phyloP scores from a whole-genome alignment of 2,329 filamentous ascomycete genomes.

The Penicillium sp. region DNA sequence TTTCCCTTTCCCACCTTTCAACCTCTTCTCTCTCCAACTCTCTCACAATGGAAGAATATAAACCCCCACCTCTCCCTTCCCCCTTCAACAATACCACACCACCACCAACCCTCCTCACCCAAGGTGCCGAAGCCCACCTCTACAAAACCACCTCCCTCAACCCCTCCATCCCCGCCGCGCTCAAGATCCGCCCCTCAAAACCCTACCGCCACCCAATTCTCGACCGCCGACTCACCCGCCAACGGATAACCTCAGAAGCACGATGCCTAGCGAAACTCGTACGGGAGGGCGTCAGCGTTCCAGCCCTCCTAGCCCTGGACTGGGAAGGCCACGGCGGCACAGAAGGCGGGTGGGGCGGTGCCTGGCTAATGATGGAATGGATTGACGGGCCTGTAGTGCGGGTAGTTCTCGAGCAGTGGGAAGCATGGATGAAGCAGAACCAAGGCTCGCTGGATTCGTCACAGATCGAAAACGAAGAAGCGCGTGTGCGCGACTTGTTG shows the following conservation, averaged over 20 bases:
- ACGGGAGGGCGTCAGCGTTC: constrained; percentile 77
- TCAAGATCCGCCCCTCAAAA: constrained; percentile 91
- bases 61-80: constrained; percentile 54
- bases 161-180: constrained; percentile 66
- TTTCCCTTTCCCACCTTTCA: background rate
- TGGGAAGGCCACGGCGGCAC: constrained; percentile 59
- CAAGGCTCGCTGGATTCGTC: constrained; percentile 31
- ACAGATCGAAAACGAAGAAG: constrained; percentile 45
- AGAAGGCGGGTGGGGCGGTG: constrained; percentile 59
- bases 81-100: constrained; percentile 65
- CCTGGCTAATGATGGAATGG: constrained; percentile 85
- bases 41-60: constrained; percentile 26
- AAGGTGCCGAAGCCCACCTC: constrained; percentile 93
- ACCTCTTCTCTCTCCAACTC: background rate
- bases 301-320: constrained; percentile 71
- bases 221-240: constrained; percentile 80
- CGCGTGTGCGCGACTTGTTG: constrained; percentile 63
- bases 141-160: constrained; percentile 81
- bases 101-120: constrained; percentile 71
- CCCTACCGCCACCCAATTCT: constrained; percentile 88
- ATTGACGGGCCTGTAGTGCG: constrained; percentile 71
- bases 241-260: constrained; percentile 85
- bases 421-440: constrained; percentile 51
- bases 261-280: constrained; percentile 77
- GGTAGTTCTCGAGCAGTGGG: constrained; percentile 66